A percentile compares a stretch with the other conserved stretches of the same genome.
Evolutionary conservation across 352 stramenopile genomes (phyloP).

Genomic region (Phytophthora aleatoria): DNA sequence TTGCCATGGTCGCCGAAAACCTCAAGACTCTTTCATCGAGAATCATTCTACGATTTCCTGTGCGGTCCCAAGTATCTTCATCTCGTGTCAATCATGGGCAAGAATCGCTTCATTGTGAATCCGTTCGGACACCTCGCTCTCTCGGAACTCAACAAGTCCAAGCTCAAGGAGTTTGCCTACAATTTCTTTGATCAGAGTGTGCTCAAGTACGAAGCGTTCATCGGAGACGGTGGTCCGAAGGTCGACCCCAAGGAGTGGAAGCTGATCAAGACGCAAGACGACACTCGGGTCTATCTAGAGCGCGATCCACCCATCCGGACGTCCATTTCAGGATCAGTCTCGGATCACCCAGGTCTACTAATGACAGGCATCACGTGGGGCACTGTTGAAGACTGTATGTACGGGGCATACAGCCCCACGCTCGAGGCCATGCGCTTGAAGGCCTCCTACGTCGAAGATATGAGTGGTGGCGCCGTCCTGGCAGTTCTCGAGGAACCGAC

Average conservation of each 20-base stretch:
- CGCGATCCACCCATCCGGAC: constrained; percentile 16
- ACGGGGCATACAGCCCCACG: constrained; percentile 31
- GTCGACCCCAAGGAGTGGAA: constrained; percentile 43
- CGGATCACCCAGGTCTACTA: constrained; percentile 26
- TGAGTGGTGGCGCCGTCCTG: constrained; percentile 45
- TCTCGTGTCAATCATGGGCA: constrained; percentile 16
- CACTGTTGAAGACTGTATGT: constrained; percentile 45
- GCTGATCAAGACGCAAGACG: constrained; percentile 35
- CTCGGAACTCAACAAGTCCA: constrained; percentile 10
- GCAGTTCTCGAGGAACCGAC: constrained; percentile 44
- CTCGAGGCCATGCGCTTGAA: constrained; percentile 42
- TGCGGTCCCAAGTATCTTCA: too few relatives aligned
- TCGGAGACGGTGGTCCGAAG: constrained; percentile 21
- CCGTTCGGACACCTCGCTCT: constrained; percentile 26
- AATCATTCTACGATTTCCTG: too few relatives aligned
- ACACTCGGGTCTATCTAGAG: constrained; percentile 36
- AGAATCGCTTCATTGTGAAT: constrained; percentile 31
- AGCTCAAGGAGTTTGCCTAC: constrained; percentile 30
- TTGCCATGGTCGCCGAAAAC: too few relatives aligned
- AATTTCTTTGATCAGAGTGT: constrained; percentile 32
- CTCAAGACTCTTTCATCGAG: too few relatives aligned
- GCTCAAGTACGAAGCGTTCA: constrained; percentile 44
- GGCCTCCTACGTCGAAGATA: constrained; percentile 20
- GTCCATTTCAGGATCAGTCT: constrained; percentile 7
- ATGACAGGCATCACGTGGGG: constrained; percentile 35